phyloP scores from a whole-genome alignment of 208 protist species.

The Balamuthia mandrillaris region DNA sequence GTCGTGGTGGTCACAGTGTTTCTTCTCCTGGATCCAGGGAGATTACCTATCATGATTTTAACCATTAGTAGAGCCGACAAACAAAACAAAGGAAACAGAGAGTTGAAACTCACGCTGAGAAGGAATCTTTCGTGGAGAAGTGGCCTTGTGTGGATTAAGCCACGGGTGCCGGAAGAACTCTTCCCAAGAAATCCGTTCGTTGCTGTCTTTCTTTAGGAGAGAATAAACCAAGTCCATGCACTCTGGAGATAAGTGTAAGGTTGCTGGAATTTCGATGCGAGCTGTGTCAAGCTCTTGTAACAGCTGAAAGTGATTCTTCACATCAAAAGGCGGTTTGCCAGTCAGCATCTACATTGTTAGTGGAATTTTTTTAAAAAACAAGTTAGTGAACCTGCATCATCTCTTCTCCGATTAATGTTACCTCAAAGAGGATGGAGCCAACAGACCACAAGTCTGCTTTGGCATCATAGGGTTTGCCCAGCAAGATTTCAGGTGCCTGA shows the following conservation, averaged over 20 bases:
- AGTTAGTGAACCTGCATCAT: too few relatives aligned
- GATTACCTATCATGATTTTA: not conserved
- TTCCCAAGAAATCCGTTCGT: slow-evolving; percentile 17
- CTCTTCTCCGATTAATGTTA: too few relatives aligned
- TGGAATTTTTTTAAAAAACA: too few relatives aligned
- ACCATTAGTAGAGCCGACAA: not conserved
- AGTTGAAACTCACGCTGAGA: not conserved
- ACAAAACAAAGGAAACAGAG: not conserved
- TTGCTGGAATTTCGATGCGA: not conserved
- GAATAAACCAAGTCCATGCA: slow-evolving; percentile 18
- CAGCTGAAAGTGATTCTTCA: slow-evolving; percentile 9
- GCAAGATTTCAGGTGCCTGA: not conserved
- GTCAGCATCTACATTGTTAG: too few relatives aligned
- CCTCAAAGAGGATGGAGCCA: slow-evolving; percentile 2
- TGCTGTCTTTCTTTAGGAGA: slow-evolving; percentile 12
- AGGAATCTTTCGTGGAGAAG: not conserved
- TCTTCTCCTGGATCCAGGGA: not conserved
- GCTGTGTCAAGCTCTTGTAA: not conserved
- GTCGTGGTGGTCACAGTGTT: too few relatives aligned
- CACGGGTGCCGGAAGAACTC: slow-evolving; percentile 27
- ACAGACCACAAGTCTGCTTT: slow-evolving; percentile 30
- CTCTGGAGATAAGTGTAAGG: not conserved
- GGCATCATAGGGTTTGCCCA: slow-evolving; percentile 23
- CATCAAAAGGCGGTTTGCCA: slow-evolving; percentile 8
- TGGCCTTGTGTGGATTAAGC: not conserved